These are phyloP conservation scores for Ceriops zippeliana DNA, from an alignment of 345 rosid species.

Conservation along the genomic window DNA sequence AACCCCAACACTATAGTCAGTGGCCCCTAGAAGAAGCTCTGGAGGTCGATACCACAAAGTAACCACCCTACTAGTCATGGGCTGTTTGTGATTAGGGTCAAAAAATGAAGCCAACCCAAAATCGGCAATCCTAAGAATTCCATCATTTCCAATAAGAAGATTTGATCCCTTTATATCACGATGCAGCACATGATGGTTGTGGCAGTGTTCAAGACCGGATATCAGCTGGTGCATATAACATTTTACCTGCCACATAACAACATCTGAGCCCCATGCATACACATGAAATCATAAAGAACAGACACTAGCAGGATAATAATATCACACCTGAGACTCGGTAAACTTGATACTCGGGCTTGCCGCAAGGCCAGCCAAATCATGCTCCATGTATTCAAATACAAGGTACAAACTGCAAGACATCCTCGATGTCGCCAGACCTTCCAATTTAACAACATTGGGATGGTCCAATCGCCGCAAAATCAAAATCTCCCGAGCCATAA, in stretches of 20 bases:
- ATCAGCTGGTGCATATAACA: conserved; percentile 31
- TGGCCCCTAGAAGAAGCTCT: conserved; percentile 32
- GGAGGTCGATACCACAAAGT: conserved; percentile 36
- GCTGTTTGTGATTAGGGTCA: conserved; percentile 36
- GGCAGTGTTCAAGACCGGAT: conserved; percentile 35
- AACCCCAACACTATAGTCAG: conserved; percentile 33
- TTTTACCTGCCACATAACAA: conserved; percentile 24
- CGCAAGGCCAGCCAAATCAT: conserved; percentile 34
- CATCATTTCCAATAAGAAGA: conserved; percentile 35
- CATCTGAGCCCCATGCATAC: background rate
- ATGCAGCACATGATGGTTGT: conserved; percentile 25
- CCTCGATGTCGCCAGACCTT: conserved; percentile 32
- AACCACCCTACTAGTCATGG: conserved; percentile 36
- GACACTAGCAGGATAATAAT: background rate
- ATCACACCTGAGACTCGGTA: conserved; percentile 29
- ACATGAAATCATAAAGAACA: background rate
- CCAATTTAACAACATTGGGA: conserved; percentile 34
- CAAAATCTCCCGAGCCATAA: conserved; percentile 35
- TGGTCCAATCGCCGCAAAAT: conserved; percentile 30
- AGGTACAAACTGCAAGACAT: conserved; percentile 37
- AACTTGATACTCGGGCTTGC: conserved; percentile 29
- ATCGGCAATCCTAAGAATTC: conserved; percentile 32
- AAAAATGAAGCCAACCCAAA: conserved; percentile 34
- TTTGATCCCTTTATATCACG: conserved; percentile 35
- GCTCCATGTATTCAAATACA: conserved; percentile 34